Base-by-base conservation (phyloP, 257 asterid genomes). In the Cruciata laevipes region DNA sequence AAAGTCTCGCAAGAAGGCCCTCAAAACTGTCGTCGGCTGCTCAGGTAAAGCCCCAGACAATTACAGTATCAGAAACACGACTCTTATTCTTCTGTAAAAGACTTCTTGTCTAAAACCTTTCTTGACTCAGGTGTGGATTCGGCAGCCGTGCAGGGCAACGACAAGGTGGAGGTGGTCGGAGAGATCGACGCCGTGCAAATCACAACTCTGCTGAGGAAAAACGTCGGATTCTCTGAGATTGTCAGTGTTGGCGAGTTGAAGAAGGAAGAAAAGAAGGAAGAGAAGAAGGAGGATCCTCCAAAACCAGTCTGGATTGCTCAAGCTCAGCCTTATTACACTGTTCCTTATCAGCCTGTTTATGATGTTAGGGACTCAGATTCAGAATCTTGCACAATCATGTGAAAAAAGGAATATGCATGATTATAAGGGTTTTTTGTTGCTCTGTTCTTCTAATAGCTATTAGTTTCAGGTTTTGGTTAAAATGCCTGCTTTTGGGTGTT, bases 161-260 rank as follows among this genome's bases (percentile, higher is more conserved):
- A 27, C 0, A 89, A 73, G 74, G n/a, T 89, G 51, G 86, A 73
- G 72, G 88, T 89, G 17, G 67, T 81, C 0, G 96, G 96, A 55
- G 86, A 78, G 71, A 72, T 85, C 25, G 96, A 89, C 60, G 77
- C 95, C 0, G 89, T 81, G 47, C 44, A 24, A 57, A 73, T 89
- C 13, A 73, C 82, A 5, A 74, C 68, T 14, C 58, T n/a, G 62
- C 72, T 89, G 27, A 78, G 95, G 67, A 85, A 85, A 81, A 79
- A 75, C 14, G 67, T 87, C 49, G 89, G 87, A 1, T 23, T 37
- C 67, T 82, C 93, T 11, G 87, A 78, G 21, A 72, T 89, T 4
- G 69, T 78, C 23, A 87, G 71, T 38, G 86, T 87, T 0, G 77
- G 69, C 23, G 44, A 3, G 30, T 74, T 69, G 0, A 70, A 77